Evolutionary conservation across 2,329 filamentous ascomycete genomes (phyloP).

Genomic region (Elsinoe necatrix): DNA sequence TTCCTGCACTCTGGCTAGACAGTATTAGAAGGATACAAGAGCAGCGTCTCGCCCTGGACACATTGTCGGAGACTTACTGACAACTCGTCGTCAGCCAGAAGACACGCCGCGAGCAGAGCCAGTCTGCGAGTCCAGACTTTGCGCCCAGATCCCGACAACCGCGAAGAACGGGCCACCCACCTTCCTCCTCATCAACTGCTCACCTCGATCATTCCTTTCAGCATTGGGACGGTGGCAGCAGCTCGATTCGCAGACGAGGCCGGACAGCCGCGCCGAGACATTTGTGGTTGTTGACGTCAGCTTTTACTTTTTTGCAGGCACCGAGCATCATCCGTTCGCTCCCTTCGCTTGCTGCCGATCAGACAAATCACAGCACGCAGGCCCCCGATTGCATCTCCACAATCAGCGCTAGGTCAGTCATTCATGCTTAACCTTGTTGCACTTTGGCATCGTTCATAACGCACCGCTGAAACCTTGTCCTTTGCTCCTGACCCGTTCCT

Average conservation of each 20-base stretch:
- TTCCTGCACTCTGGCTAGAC: neutral
- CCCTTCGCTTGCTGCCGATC: neutral
- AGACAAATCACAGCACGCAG: neutral
- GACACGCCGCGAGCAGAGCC: neutral
- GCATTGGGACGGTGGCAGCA: neutral
- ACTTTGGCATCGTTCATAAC: conserved; percentile 5
- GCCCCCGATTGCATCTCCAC: neutral
- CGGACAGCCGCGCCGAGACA: neutral
- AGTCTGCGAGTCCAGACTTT: neutral
- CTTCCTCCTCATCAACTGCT: neutral
- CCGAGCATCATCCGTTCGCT: neutral
- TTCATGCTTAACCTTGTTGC: conserved; percentile 11
- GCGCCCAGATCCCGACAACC: neutral
- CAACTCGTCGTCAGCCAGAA: neutral
- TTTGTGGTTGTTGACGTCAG: conserved; percentile 1
- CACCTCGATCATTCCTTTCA: too few species aligned
- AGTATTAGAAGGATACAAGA: neutral
- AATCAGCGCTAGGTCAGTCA: conserved; percentile 1
- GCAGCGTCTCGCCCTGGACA: neutral
- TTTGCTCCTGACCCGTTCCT: neutral
- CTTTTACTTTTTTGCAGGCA: conserved; percentile 5
- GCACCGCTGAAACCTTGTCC: conserved; percentile 6
- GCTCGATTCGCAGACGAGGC: neutral
- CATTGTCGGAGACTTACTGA: neutral
- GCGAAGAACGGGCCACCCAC: neutral